Conservation (phyloP, 1,284 basidiomycete genomes). For the Trametes hirsuta region DNA sequence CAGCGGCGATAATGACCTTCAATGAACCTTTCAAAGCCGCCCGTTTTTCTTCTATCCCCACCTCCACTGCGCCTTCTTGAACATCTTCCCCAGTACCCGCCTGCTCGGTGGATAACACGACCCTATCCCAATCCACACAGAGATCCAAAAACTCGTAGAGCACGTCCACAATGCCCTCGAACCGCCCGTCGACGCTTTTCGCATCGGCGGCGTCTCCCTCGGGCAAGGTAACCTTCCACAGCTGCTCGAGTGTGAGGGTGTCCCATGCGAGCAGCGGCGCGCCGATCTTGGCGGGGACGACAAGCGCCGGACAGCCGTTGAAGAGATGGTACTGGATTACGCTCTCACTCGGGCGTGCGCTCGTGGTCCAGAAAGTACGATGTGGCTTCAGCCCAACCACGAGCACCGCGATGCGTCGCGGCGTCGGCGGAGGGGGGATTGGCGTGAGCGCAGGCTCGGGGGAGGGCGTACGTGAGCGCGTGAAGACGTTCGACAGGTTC, state of each 20-base stretch:
- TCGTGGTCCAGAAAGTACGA: conserved; percentile 59
- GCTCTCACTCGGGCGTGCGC: conserved; percentile 60
- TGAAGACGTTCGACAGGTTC: conserved; percentile 43
- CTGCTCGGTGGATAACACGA: conserved; percentile 36
- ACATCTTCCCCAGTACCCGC: conserved; percentile 26
- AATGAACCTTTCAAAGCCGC: conserved; percentile 50
- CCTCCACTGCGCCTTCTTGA: conserved; percentile 22
- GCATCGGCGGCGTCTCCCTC: conserved; percentile 33
- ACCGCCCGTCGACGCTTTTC: conserved; percentile 38
- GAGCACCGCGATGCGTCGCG: conserved; percentile 57
- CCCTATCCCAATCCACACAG: conserved; percentile 63
- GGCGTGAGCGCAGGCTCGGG: conserved; percentile 50
- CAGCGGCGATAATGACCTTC: conserved; percentile 53
- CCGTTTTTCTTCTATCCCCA: conserved; percentile 37
- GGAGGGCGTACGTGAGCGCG: conserved; percentile 53
- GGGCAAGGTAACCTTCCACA: conserved; percentile 56
- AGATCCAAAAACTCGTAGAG: conserved; percentile 62
- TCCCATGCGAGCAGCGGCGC: conserved; percentile 67
- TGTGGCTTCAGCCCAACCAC: conserved; percentile 64
- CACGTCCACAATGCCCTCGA: conserved; percentile 55
- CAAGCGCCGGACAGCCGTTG: conserved; percentile 62
- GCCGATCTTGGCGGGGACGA: conserved; percentile 60
- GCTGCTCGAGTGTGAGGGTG: conserved; percentile 55
- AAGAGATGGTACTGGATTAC: conserved; percentile 64
- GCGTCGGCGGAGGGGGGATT: conserved; percentile 45